These are phyloP conservation scores for Termitomyces sp. DNA, from an alignment of 768 basidiomycete species.

Conservation along the genomic window DNA sequence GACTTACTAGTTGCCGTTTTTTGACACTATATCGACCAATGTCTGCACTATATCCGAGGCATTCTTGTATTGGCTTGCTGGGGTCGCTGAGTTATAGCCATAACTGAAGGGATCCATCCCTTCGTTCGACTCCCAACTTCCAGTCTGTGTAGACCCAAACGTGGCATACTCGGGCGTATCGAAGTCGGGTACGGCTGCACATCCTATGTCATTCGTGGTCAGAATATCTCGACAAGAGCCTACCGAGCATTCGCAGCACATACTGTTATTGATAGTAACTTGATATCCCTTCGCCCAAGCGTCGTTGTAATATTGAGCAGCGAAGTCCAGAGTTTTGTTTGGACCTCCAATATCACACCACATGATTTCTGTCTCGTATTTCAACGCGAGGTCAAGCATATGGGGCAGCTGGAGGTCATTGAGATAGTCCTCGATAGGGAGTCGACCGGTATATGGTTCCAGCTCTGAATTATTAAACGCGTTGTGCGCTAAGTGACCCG, in stretches of 20 bases:
- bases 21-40: conserved; percentile 54
- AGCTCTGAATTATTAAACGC: conserved; percentile 40
- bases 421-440: conserved; percentile 48
- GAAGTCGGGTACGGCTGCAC: conserved; percentile 48
- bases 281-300: conserved; percentile 36
- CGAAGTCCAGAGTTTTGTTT: conserved; percentile 41
- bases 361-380: conserved; percentile 54
- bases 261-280: conserved; percentile 39
- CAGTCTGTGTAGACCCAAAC: conserved; percentile 42
- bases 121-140: conserved; percentile 55
- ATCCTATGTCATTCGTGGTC: conserved; percentile 29
- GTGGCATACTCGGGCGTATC: conserved; percentile 52
- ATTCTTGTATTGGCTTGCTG: conserved; percentile 42
- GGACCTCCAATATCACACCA: conserved; percentile 60
- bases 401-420: conserved; percentile 48
- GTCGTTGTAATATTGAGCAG: conserved; percentile 41
- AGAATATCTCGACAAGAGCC: neutral
- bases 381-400: conserved; percentile 44
- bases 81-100: conserved; percentile 42
- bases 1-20: conserved; percentile 56
- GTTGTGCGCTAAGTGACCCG: conserved; percentile 51
- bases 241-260: neutral
- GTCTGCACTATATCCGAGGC: conserved; percentile 45
- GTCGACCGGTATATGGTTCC: conserved; percentile 52
- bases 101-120: conserved; percentile 55